Evolutionary conservation across 805 yeast species (phyloP).

Genomic region (Myxozyma udenii): DNA sequence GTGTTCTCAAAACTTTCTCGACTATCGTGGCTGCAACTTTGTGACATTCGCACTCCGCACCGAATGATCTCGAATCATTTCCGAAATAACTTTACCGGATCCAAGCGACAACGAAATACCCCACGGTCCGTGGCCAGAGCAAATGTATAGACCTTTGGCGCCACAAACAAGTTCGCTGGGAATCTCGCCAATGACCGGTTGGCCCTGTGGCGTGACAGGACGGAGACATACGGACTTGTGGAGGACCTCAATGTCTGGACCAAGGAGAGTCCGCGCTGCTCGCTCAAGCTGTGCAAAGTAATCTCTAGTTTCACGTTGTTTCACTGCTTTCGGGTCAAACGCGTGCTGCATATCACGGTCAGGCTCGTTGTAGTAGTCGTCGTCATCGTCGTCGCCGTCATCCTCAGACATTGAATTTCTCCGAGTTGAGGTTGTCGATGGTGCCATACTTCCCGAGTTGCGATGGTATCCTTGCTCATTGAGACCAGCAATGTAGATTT

Average conservation of each 20-base stretch:
- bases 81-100: conserved; percentile 77
- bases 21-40: conserved; percentile 9
- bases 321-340: not conserved
- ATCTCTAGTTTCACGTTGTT: not conserved
- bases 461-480: conserved; percentile 28
- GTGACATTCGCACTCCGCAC: conserved; percentile 27
- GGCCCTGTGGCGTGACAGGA: conserved; percentile 30
- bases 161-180: conserved; percentile 21
- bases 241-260: conserved; percentile 22
- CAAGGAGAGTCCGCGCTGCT: conserved; percentile 21
- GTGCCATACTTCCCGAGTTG: conserved; percentile 19
- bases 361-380: not conserved
- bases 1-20: too few relatives aligned
- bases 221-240: conserved; percentile 25
- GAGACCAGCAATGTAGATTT: conserved; percentile 29
- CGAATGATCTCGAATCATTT: conserved; percentile 63
- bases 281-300: conserved; percentile 5
- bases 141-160: conserved; percentile 20
- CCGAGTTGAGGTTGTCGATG: not conserved
- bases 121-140: conserved; percentile 87
- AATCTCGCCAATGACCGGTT: conserved; percentile 26
- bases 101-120: conserved; percentile 88
- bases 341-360: not conserved
- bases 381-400: conserved; percentile 2
- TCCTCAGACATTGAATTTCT: not conserved